phyloP scores from a whole-genome alignment of 768 basidiomycete species.

The Clitopilus hobsonii region DNA sequence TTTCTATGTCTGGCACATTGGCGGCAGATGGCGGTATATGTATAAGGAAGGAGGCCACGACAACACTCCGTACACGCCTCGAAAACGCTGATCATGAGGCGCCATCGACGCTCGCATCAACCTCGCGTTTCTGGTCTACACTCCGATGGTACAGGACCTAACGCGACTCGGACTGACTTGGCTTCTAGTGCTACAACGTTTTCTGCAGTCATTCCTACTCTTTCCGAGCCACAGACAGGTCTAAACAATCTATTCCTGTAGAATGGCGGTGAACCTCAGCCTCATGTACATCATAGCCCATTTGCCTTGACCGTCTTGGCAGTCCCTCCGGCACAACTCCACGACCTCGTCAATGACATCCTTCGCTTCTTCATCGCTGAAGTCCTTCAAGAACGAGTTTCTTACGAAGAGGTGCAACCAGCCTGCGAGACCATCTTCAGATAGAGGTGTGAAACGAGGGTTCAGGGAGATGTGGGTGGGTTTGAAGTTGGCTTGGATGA shows the following conservation, averaged over 20 bases:
- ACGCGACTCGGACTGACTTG: neutral
- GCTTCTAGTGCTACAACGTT: no score
- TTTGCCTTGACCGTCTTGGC: conserved; percentile 49
- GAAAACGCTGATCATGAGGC: neutral
- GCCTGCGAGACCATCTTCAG: conserved; percentile 46
- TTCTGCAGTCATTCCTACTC: no score
- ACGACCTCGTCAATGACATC: conserved; percentile 61
- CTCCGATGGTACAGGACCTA: neutral
- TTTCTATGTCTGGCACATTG: neutral
- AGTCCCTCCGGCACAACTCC: conserved; percentile 50
- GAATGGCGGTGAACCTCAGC: conserved; percentile 55
- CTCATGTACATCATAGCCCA: conserved; percentile 76
- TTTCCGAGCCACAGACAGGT: no score
- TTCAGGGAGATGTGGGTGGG: conserved; percentile 49
- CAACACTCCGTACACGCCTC: no score
- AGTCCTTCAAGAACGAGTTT: conserved; percentile 48
- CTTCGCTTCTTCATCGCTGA: conserved; percentile 50
- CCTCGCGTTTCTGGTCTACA: neutral
- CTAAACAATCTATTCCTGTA: no score
- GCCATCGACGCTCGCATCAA: neutral
- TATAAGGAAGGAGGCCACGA: neutral
- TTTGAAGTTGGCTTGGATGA: conserved; percentile 53
- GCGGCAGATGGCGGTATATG: neutral
- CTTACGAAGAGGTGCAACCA: conserved; percentile 71
- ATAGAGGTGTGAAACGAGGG: conserved; percentile 50